These are phyloP conservation scores for Nemania sp. DNA, from an alignment of 2,329 filamentous ascomycete genomes.

Conservation along the genomic window DNA sequence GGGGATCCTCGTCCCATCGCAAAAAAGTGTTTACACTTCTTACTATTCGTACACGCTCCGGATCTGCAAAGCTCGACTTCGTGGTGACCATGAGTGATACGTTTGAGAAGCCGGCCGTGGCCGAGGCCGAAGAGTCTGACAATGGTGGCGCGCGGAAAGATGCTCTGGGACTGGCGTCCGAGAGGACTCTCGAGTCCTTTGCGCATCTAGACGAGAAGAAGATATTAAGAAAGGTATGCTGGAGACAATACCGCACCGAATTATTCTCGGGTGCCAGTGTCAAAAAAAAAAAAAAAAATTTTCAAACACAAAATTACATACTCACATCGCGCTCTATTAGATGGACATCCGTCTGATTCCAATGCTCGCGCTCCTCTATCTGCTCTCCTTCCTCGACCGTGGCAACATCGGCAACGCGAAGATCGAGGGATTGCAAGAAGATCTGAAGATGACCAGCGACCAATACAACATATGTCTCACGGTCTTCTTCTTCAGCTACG, in stretches of 20 bases:
- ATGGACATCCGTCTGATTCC: conserved; percentile 60
- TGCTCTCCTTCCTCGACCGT: conserved; percentile 70
- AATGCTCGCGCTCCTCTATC: conserved; percentile 68
- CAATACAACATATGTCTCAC: conserved; percentile 72
- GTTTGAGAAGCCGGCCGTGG: conserved; percentile 28
- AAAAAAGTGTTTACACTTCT: background rate
- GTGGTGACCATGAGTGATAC: conserved; percentile 26
- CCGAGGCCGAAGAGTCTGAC: conserved; percentile 26
- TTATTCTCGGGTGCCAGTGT: too few relatives aligned
- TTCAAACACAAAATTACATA: too few relatives aligned
- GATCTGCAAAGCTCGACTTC: background rate
- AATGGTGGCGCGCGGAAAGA: conserved; percentile 32
- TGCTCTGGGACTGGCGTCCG: conserved; percentile 30
- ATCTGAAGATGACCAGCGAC: conserved; percentile 60
- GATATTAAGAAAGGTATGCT: conserved; percentile 58
- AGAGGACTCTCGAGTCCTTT: conserved; percentile 36
- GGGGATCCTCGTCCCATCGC: too few relatives aligned
- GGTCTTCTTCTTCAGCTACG: conserved; percentile 82
- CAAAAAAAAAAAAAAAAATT: too few relatives aligned
- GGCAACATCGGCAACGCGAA: conserved; percentile 71
- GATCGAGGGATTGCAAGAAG: conserved; percentile 60
- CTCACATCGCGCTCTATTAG: conserved; percentile 35
- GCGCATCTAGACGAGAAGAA: conserved; percentile 59
- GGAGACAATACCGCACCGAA: background rate
- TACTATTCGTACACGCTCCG: background rate